A percentile compares a stretch with the other conserved stretches of the same genome.
These are phyloP conservation scores for Neurospora crassa DNA, from an alignment of 2,329 filamentous ascomycete genomes.

Conservation along the genomic window DNA sequence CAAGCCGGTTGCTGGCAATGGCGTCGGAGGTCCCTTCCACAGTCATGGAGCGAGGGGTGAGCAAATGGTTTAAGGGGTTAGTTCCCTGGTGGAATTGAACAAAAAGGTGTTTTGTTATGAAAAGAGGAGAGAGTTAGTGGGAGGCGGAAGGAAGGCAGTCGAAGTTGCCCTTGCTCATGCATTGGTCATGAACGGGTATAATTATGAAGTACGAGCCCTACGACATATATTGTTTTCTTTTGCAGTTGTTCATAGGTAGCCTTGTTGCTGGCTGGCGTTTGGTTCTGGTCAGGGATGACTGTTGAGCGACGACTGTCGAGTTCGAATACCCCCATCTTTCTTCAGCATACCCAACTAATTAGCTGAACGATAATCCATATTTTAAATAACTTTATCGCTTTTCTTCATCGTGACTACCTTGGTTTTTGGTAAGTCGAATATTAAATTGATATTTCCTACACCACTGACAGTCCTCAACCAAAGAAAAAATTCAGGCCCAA, in stretches of 20 bases:
- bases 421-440: not conserved
- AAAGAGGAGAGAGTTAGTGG: not conserved
- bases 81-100: not conserved
- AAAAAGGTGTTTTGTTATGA: not conserved
- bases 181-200: not conserved
- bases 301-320: not conserved
- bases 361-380: not conserved
- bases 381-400: not conserved
- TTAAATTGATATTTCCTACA: no score
- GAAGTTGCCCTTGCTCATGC: not conserved
- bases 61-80: slow-evolving; percentile 1
- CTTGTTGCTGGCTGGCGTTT: not conserved
- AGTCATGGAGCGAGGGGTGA: not conserved
- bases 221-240: not conserved
- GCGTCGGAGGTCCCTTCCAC: not conserved
- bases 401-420: no score
- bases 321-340: not conserved
- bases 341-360: not conserved
- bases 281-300: not conserved
- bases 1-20: not conserved
- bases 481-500: no score
- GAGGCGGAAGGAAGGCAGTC: not conserved
- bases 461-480: no score
- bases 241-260: not conserved
- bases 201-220: not conserved